Percentiles rank a stretch among this genome's conserved stretches.
phyloP scores from a whole-genome alignment of 129 eudicot species.

The Chrysanthemum makinoi region DNA sequence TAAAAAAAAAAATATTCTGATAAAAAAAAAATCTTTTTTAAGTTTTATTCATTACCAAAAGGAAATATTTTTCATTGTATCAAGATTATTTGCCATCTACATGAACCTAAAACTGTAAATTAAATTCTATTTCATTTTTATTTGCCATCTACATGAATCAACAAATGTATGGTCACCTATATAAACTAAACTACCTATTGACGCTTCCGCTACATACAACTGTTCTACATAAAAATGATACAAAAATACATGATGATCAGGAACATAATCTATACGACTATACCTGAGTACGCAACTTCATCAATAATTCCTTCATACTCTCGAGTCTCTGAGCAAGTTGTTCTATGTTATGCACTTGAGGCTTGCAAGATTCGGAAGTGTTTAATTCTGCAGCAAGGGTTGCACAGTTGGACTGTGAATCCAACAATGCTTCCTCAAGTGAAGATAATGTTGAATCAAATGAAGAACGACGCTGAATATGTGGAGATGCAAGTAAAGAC shows the following conservation, averaged over 20 bases:
- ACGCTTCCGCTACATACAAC: not conserved
- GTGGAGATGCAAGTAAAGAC: slow-evolving; percentile 27
- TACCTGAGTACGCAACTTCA: slow-evolving; percentile 41
- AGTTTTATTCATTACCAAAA: too few species aligned
- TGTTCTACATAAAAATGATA: not conserved
- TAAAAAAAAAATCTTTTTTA: too few species aligned
- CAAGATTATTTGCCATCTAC: too few species aligned
- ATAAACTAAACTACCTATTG: not conserved
- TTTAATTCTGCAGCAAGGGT: slow-evolving; percentile 40
- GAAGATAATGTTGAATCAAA: slow-evolving; percentile 52
- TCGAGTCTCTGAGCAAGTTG: slow-evolving; percentile 56
- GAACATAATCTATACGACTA: not conserved
- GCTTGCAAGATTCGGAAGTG: slow-evolving; percentile 35
- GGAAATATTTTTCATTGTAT: too few species aligned
- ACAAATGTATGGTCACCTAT: not conserved
- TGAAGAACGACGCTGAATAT: slow-evolving; percentile 16
- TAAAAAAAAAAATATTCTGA: too few species aligned
- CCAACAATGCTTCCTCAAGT: slow-evolving; percentile 52
- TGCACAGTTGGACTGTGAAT: slow-evolving; percentile 58
- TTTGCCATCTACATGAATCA: not conserved
- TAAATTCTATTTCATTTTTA: too few species aligned
- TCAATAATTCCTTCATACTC: slow-evolving; percentile 58
- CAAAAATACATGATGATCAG: not conserved
- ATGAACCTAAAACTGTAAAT: too few species aligned
- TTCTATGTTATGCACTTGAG: slow-evolving; percentile 38